These are phyloP conservation scores for Cryphonectria japonica DNA, from an alignment of 2,329 filamentous ascomycete genomes.

Conservation along the genomic window DNA sequence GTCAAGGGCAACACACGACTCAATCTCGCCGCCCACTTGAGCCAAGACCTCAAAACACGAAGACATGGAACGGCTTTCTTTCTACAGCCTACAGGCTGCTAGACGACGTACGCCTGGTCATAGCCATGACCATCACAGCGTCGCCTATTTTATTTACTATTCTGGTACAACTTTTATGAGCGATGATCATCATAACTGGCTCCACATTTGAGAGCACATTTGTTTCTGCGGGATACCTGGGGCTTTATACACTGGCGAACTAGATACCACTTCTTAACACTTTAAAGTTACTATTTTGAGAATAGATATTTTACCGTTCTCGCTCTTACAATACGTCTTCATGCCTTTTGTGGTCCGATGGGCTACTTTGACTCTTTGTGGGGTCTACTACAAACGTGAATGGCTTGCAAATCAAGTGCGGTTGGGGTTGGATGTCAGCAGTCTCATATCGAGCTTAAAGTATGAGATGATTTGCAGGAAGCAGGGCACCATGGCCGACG, in stretches of 20 bases:
- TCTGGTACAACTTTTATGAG: slow-evolving; percentile 25
- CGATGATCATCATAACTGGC: slow-evolving; percentile 14
- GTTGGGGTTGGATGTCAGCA: too few relatives aligned
- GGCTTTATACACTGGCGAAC: slow-evolving; percentile 15
- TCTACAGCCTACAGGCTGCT: slow-evolving; percentile 6
- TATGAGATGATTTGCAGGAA: background rate
- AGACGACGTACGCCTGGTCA: background rate
- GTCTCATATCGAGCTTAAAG: background rate
- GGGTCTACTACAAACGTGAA: background rate
- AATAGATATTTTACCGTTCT: slow-evolving; percentile 16
- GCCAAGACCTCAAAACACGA: background rate
- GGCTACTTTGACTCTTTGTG: background rate
- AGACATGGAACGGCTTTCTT: slow-evolving; percentile 12
- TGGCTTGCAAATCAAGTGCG: background rate
- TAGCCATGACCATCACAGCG: slow-evolving; percentile 11
- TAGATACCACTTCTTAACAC: slow-evolving; percentile 16
- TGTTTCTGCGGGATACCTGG: slow-evolving; percentile 9
- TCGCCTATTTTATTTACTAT: slow-evolving; percentile 20
- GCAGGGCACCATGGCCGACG: background rate
- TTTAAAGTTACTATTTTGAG: slow-evolving; percentile 17
- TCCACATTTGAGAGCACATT: background rate
- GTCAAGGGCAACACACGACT: too few relatives aligned
- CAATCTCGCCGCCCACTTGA: too few relatives aligned
- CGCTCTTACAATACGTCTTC: background rate
- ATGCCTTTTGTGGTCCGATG: too few relatives aligned